A percentile compares a stretch with the other conserved stretches of the same genome.
Evolutionary conservation across 140 eudicot genomes (phyloP).

Genomic region (Anethum foeniculum): DNA sequence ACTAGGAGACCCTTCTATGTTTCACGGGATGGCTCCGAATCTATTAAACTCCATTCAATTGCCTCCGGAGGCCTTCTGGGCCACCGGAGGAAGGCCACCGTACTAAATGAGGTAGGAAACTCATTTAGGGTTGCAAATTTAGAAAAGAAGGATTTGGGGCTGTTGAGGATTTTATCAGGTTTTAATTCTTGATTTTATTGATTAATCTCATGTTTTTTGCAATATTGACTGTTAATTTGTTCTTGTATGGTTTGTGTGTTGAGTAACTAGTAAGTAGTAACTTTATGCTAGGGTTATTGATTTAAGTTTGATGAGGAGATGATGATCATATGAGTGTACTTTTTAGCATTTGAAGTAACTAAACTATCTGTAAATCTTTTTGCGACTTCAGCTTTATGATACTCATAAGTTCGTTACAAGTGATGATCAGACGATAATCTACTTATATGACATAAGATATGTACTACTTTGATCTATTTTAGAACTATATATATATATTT

Average conservation of each 20-base stretch:
- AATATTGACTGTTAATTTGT: constrained; percentile 9
- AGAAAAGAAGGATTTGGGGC: constrained; percentile 9
- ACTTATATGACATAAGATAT: neutral
- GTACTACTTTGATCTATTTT: no score
- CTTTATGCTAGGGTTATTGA: neutral
- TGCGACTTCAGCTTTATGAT: neutral
- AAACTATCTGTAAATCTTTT: constrained; percentile 21
- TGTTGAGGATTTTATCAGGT: constrained; percentile 31
- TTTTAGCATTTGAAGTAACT: constrained; percentile 14
- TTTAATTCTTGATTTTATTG: constrained; percentile 12
- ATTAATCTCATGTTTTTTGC: constrained; percentile 2
- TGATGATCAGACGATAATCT: neutral
- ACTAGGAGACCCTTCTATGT: constrained; percentile 41
- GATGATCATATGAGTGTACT: constrained; percentile 18
- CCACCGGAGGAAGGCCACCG: constrained; percentile 41
- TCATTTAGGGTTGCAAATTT: constrained; percentile 18
- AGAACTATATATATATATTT: neutral
- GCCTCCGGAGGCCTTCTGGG: constrained; percentile 62
- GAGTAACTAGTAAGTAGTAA: neutral
- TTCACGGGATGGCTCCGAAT: constrained; percentile 59
- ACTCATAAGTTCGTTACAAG: neutral
- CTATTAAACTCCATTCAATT: constrained; percentile 51
- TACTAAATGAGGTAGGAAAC: constrained; percentile 21
- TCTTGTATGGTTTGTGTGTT: neutral
- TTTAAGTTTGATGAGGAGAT: constrained; percentile 14